phyloP scores from a whole-genome alignment of 495 filamentous ascomycete genomes.

The Xylaria longipes region DNA sequence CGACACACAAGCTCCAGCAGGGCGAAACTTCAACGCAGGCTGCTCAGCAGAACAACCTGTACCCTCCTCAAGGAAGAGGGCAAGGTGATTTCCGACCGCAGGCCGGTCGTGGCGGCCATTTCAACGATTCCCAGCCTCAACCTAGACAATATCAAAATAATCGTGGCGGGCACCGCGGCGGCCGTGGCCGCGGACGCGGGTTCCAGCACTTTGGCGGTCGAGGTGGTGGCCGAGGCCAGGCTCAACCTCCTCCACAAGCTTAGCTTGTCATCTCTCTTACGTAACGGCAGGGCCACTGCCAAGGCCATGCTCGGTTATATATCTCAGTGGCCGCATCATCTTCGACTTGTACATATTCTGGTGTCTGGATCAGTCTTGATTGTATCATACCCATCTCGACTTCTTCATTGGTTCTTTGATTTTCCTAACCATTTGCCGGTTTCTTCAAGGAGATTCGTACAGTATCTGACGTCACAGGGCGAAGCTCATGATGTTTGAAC shows the following conservation, averaged over 20 bases:
- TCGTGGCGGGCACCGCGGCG: slow-evolving; percentile 47
- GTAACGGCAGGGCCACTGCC: not conserved
- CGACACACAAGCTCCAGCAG: slow-evolving; percentile 39
- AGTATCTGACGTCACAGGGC: slow-evolving; percentile 36
- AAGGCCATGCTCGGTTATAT: not conserved
- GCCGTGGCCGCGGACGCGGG: slow-evolving; percentile 44
- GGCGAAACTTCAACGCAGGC: slow-evolving; percentile 22
- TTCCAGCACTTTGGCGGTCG: slow-evolving; percentile 50
- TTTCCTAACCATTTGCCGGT: slow-evolving; percentile 31
- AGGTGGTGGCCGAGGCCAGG: slow-evolving; percentile 52
- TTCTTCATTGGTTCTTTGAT: slow-evolving; percentile 34
- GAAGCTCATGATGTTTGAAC: slow-evolving; percentile 35
- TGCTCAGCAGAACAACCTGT: slow-evolving; percentile 33
- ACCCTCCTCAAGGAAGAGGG: slow-evolving; percentile 30
- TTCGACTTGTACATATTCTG: slow-evolving; percentile 41
- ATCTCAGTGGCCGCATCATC: slow-evolving; percentile 8
- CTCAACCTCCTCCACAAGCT: slow-evolving; percentile 40
- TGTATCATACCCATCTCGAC: slow-evolving; percentile 44
- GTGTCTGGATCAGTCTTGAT: slow-evolving; percentile 38
- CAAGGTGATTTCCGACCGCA: slow-evolving; percentile 23
- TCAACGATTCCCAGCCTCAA: slow-evolving; percentile 32
- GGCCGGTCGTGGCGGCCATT: slow-evolving; percentile 33
- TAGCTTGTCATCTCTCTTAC: slow-evolving; percentile 25
- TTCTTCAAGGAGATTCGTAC: slow-evolving; percentile 33
- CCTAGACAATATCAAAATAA: slow-evolving; percentile 46